phyloP scores from a whole-genome alignment of 1,284 basidiomycete genomes.

The Cutaneotrichosporon cutaneum region DNA sequence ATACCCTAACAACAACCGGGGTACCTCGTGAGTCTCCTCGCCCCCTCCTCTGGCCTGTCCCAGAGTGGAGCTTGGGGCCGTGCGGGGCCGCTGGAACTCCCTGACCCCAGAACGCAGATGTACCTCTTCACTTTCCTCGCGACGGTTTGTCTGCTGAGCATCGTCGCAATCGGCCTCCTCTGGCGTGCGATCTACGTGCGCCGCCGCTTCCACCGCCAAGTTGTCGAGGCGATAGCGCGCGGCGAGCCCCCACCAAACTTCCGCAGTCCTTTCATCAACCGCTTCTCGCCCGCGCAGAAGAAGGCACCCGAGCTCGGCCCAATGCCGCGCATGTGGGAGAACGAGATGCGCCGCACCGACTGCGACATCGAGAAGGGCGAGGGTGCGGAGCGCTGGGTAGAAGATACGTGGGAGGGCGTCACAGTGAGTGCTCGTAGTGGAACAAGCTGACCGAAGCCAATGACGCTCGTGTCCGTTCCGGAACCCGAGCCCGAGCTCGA shows the following conservation, averaged over 20 bases:
- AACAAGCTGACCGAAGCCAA: slow-evolving; percentile 24
- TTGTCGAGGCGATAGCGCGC: slow-evolving; percentile 43
- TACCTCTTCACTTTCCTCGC: slow-evolving; percentile 54
- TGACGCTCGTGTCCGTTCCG: slow-evolving; percentile 15
- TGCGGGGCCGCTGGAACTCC: background rate
- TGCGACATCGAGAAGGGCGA: slow-evolving; percentile 11
- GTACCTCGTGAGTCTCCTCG: background rate
- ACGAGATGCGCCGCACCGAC: slow-evolving; percentile 33
- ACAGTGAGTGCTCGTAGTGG: background rate
- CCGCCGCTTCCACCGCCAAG: slow-evolving; percentile 38
- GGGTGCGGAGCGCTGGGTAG: background rate
- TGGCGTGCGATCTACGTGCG: slow-evolving; percentile 44
- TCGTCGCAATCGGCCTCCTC: slow-evolving; percentile 44
- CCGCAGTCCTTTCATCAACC: slow-evolving; percentile 14
- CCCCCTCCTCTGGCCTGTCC: too few species aligned
- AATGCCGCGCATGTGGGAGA: slow-evolving; percentile 46
- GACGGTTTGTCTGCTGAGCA: slow-evolving; percentile 43
- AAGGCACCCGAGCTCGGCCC: slow-evolving; percentile 36
- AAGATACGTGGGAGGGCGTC: background rate
- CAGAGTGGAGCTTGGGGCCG: too few species aligned
- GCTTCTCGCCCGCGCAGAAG: slow-evolving; percentile 16
- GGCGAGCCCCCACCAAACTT: slow-evolving; percentile 39
- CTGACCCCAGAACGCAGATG: slow-evolving; percentile 31
- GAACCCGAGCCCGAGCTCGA: slow-evolving; percentile 15
- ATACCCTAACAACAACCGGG: background rate